Conservation (phyloP, 495 filamentous ascomycete genomes). For the Tuber melanosporum region DNA sequence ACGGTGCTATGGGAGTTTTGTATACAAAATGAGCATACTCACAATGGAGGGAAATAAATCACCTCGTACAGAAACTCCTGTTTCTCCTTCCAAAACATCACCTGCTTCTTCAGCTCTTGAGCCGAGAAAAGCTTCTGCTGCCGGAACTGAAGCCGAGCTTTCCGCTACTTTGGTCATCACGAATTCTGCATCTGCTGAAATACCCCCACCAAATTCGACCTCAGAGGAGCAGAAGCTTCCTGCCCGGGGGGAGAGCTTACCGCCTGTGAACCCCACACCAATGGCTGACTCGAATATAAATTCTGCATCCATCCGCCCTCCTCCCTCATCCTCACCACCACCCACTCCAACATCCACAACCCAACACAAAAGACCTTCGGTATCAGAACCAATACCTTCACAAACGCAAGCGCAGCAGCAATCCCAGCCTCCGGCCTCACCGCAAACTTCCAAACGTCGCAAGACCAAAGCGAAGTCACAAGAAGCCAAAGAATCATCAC, state of each 20-base stretch:
- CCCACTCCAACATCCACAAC: constrained; percentile 4
- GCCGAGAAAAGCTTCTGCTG: background rate
- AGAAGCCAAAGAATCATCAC: constrained; percentile 19
- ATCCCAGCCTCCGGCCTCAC: background rate
- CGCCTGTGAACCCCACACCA: background rate
- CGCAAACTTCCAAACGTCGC: constrained; percentile 11
- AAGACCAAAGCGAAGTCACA: constrained; percentile 22
- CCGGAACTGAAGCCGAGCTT: background rate
- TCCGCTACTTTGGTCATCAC: background rate
- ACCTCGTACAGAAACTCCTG: background rate
- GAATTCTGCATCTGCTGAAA: background rate
- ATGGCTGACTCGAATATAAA: background rate
- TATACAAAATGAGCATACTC: background rate
- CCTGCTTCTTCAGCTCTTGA: background rate
- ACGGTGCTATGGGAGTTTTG: background rate
- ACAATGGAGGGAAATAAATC: background rate
- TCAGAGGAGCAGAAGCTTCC: background rate
- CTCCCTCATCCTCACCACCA: constrained; percentile 6
- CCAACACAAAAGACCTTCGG: constrained; percentile 8
- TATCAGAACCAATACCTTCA: constrained; percentile 8
- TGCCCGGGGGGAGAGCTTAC: background rate
- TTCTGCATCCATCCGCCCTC: constrained; percentile 13
- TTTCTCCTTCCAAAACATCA: background rate
- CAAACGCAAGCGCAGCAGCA: constrained; percentile 7
- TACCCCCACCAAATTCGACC: background rate